A percentile compares a stretch with the other conserved stretches of the same genome.
phyloP scores from a whole-genome alignment of 1,139 yeast species.

The Debaryomyces robertsiae region DNA sequence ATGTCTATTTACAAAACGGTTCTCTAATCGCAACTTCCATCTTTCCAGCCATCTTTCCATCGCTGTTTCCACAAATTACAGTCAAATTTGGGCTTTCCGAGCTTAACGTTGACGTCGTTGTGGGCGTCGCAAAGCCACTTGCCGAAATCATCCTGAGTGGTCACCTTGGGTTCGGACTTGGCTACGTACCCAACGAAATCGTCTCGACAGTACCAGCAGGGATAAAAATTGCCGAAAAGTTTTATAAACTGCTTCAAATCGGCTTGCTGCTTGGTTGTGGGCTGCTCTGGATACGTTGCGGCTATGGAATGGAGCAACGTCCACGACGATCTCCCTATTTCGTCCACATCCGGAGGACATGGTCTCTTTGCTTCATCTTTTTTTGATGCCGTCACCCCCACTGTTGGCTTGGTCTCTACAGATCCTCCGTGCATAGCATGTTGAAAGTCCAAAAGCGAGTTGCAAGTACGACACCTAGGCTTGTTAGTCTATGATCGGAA shows the following conservation, averaged over 20 bases:
- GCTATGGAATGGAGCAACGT: constrained; percentile 88
- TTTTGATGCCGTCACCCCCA: constrained; percentile 10
- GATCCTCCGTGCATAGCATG: constrained; percentile 46
- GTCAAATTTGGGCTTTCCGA: constrained; percentile 84
- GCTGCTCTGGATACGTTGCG: constrained; percentile 79
- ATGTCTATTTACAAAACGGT: constrained; percentile 5
- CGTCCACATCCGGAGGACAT: constrained; percentile 86
- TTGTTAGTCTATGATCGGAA: constrained; percentile 20
- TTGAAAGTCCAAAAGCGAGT: constrained; percentile 74
- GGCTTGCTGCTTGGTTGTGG: constrained; percentile 60
- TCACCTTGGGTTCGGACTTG: constrained; percentile 65
- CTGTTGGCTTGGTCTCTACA: constrained; percentile 16
- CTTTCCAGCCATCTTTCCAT: constrained; percentile 84
- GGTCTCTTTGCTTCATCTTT: constrained; percentile 37
- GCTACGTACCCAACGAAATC: constrained; percentile 72
- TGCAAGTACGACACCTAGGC: constrained; percentile 78
- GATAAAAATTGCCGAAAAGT: constrained; percentile 80
- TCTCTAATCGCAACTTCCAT: constrained; percentile 34
- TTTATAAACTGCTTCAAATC: constrained; percentile 73
- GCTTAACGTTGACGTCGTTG: constrained; percentile 80
- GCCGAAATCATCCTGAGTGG: constrained; percentile 77
- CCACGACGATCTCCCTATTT: constrained; percentile 89
- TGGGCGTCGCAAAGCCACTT: constrained; percentile 95
- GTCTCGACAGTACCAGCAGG: constrained; percentile 92
- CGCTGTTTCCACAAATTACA: constrained; percentile 89